Conservation (phyloP, 192 early-diverging fungal genomes). For the Piromyces finnis region DNA sequence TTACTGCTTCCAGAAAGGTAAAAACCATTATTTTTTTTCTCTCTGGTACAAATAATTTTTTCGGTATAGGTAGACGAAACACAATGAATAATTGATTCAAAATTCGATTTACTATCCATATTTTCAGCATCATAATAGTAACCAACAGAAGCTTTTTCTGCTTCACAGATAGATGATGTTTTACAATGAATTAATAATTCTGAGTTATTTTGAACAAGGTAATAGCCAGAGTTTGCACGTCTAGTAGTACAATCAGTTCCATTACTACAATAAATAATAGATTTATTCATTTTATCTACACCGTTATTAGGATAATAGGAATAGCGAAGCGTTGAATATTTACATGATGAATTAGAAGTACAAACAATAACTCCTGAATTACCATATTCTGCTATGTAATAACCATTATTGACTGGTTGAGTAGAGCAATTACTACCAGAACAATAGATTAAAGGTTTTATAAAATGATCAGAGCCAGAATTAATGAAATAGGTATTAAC, state of each 20-base stretch:
- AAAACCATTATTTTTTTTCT: not conserved
- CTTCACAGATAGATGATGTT: not conserved
- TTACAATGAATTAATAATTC: not conserved
- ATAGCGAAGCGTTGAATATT: not conserved
- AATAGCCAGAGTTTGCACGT: not conserved
- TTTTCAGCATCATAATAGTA: not conserved
- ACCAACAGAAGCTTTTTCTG: not conserved
- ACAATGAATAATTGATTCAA: not conserved
- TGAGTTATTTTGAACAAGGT: not conserved
- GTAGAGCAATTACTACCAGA: not conserved
- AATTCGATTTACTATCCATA: not conserved
- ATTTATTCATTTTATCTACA: not conserved
- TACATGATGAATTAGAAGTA: not conserved
- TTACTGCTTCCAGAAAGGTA: not conserved
- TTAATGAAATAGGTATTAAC: not conserved
- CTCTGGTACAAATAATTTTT: not conserved
- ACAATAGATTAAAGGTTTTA: not conserved
- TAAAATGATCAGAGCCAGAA: not conserved
- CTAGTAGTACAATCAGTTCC: not conserved
- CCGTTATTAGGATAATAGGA: not conserved
- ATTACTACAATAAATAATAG: not conserved
- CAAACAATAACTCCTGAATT: not conserved
- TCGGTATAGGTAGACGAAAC: not conserved
- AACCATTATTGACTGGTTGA: not conserved
- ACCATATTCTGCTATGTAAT: not conserved